Evolutionary conservation across 768 basidiomycete species (phyloP).

Genomic region (Cystobasidium tubakii): DNA sequence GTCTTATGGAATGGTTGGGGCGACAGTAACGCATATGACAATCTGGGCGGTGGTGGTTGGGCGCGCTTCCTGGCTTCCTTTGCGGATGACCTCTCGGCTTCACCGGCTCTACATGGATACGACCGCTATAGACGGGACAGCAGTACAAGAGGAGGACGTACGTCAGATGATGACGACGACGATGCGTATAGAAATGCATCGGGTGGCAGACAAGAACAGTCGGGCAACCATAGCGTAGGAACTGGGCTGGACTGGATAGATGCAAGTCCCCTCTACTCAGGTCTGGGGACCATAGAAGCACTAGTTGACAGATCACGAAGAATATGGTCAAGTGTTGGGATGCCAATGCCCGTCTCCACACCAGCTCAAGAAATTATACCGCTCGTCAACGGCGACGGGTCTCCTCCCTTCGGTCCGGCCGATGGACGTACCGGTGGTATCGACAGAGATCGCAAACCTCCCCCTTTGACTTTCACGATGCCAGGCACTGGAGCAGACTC

Average conservation of each 20-base stretch:
- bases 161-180: slow-evolving; percentile 6
- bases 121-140: neutral
- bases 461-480: neutral
- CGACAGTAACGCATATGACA: slow-evolving; percentile 20
- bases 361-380: neutral
- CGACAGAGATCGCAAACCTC: neutral
- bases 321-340: slow-evolving; percentile 12
- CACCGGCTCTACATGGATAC: neutral
- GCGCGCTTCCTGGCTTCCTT: slow-evolving; percentile 86
- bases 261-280: slow-evolving; percentile 18
- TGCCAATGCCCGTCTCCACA: slow-evolving; percentile 9
- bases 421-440: neutral
- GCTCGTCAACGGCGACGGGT: neutral
- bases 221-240: neutral
- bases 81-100: slow-evolving; percentile 78
- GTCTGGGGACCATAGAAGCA: slow-evolving; percentile 30
- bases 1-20: slow-evolving; percentile 73
- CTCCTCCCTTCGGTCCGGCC: neutral
- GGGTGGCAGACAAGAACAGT: slow-evolving; percentile 13
- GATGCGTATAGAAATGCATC: slow-evolving; percentile 16
- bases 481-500: neutral
- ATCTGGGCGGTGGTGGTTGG: slow-evolving; percentile 82
- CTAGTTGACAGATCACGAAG: slow-evolving; percentile 20
- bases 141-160: neutral
- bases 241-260: slow-evolving; percentile 31